A percentile compares a stretch with the other conserved stretches of the same genome.
Evolutionary conservation across 768 basidiomycete species (phyloP).

Genomic region (Scleroderma bovista): DNA sequence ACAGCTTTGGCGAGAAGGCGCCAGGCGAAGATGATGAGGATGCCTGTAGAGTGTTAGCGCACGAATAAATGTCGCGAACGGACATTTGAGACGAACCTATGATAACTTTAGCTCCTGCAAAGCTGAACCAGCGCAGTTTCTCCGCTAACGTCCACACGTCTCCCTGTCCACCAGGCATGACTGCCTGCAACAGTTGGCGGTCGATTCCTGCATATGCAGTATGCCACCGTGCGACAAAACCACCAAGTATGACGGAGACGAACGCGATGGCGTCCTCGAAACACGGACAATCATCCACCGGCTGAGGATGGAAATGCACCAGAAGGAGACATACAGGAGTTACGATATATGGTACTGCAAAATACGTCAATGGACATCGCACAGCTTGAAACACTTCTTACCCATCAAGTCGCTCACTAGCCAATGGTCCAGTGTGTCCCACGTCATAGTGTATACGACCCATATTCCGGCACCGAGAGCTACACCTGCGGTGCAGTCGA

Average conservation of each 20-base stretch:
- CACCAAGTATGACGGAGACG: conserved; percentile 78
- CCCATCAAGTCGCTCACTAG: conserved; percentile 31
- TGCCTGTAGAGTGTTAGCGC: conserved; percentile 38
- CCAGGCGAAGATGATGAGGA: conserved; percentile 81
- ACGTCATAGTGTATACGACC: conserved; percentile 35
- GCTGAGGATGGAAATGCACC: conserved; percentile 89
- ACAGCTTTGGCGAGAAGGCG: conserved; percentile 78
- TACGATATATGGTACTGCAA: conserved; percentile 51
- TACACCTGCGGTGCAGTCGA: conserved; percentile 62
- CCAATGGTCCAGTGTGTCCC: conserved; percentile 39
- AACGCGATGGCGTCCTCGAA: conserved; percentile 97
- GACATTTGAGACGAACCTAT: conserved; percentile 30
- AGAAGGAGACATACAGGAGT: conserved; percentile 62
- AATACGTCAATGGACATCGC: background rate
- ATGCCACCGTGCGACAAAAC: conserved; percentile 63
- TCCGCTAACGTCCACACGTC: conserved; percentile 30
- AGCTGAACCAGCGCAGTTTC: conserved; percentile 29
- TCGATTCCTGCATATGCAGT: conserved; percentile 38
- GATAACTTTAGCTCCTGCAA: conserved; percentile 36
- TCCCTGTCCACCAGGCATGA: conserved; percentile 58
- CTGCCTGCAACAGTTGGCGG: conserved; percentile 22
- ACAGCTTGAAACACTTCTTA: conserved; percentile 16
- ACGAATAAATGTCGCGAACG: background rate
- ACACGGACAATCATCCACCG: conserved; percentile 95
- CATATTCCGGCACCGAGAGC: conserved; percentile 65